Evolutionary conservation across 257 asterid genomes (phyloP), one percentile per base, ranked within the genome.

Genomic region (Fraxinus anomala): DNA sequence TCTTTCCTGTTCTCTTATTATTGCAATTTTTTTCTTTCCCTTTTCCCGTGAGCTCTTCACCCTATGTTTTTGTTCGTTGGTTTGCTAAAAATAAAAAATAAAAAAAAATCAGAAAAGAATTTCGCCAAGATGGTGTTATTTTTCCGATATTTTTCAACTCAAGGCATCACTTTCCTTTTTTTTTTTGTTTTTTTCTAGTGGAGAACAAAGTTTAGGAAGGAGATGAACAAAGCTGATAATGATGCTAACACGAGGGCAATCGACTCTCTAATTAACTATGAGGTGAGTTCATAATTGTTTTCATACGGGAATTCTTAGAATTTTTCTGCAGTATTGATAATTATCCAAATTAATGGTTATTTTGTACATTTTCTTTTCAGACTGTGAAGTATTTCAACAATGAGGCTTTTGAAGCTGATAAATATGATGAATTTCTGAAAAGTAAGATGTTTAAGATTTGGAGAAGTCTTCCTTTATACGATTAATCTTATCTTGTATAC

Each of bases 351-450:
- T 37, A 61, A 59, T 68, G 74, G 67, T 37, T 74, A 56, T 72
- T 79, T 23, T 10, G 68, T 74, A 31, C 76, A 56, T 23, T 77
- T 80, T 79, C 68, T 73, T 85, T 88, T 80, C 90, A 95, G 99
- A 95, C 99, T 54, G 99, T 95, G 82, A 95, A 95, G 87, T 95
- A 93, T 88, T 95, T 93, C 86, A 95, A 95, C 88, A 95, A 95
- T 40, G 99, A 95, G 90, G 82, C 79, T 49, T 92, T 68, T 80
- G 99, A 95, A 88, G 97, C 92, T 76, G 97, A 90, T 70, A 95
- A 91, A 71, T 95, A 95, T 71, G 99, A 95, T 76, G 92, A 93
- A 84, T 92, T 84, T 84, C 91, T 95, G 37, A 82, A 83, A 82
- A 93, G 99, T 95, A 88, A 91, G 99, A 83, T 79, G 42, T 80